Evolutionary conservation across 2,329 filamentous ascomycete species (phyloP), one percentile per base, ranked within the genome.

Genomic region (Exophiala spinifera): DNA sequence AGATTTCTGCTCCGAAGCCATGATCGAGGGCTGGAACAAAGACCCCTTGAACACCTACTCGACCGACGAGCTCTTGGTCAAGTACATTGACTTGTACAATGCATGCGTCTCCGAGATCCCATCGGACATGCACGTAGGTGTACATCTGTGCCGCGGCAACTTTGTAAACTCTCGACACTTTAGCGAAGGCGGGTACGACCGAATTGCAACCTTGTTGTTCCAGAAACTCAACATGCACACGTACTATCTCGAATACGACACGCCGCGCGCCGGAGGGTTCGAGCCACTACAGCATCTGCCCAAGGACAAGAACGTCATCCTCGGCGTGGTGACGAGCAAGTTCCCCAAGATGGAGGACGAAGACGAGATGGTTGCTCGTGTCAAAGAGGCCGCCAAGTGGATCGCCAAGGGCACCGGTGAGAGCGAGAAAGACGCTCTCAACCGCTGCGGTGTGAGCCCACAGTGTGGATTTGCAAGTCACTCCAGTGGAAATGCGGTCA

Each of bases 71-170:
- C 82, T 88, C 28, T 78, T 89, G 5, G 84, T 87, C 60, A 79
- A 82, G 7, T 89, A 89, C 70, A 86, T 89, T 65, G 72, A 76
- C 48, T 80, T 88, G 58, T 89, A 89, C 76, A 89, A 89, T 67
- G 82, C 85, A 65, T 82, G 77, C 62, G 76, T 87, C 65, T 73
- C 74, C 62, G 76, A 79, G 62, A 71, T 80, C 1, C 83, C 85
- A 0, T 65, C 74, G 1, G 84, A 89, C 65, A 81, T 89, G 76
- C 85, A 88, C 68, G 79, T 86, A 1, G 86, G 86, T 21, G 83
- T 89, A 20, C 86, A 89, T 65, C 75, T 89, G 45, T 89, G 86
- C 75, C 77, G 55, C 40, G 68, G 61, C 44, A 85, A 84, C 70
- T 84, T 84, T 67, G 79, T 82, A 56, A 78, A 79, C 42, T 78